phyloP scores from a whole-genome alignment of 2,329 filamentous ascomycete genomes.

The Sclerotinia nivalis region DNA sequence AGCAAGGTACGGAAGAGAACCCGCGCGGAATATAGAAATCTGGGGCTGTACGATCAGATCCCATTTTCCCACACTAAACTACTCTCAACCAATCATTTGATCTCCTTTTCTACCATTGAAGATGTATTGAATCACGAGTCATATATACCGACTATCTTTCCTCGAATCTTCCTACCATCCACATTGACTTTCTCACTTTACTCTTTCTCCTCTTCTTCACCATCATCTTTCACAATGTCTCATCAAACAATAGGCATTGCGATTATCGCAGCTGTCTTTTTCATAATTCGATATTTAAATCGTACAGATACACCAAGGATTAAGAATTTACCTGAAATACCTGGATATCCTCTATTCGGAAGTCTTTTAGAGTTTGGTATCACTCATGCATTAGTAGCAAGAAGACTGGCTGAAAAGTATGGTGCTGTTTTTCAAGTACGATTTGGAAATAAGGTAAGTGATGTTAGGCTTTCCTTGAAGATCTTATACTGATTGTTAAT shows the following conservation, averaged over 20 bases:
- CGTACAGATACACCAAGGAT: constrained; percentile 28
- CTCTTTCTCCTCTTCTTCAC: neutral
- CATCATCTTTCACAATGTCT: constrained; percentile 16
- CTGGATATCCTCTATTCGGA: constrained; percentile 27
- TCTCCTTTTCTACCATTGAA: neutral
- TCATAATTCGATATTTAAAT: constrained; percentile 23
- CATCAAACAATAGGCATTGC: constrained; percentile 21
- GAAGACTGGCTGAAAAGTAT: constrained; percentile 25
- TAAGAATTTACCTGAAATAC: constrained; percentile 26
- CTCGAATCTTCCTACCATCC: neutral
- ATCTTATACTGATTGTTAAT: constrained; percentile 44
- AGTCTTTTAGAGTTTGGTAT: constrained; percentile 27
- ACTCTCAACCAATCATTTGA: neutral
- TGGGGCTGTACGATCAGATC: neutral
- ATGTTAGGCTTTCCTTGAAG: constrained; percentile 52
- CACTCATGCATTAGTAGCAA: constrained; percentile 26
- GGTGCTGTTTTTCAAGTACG: constrained; percentile 28
- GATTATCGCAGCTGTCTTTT: constrained; percentile 15
- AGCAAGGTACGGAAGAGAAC: constrained; percentile 8
- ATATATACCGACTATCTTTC: neutral
- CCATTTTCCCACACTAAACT: neutral
- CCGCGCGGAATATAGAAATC: constrained; percentile 16
- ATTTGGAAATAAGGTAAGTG: constrained; percentile 28
- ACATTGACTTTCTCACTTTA: neutral
- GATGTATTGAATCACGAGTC: neutral